Evolutionary conservation across 768 basidiomycete species (phyloP).

Genomic region (Pisolithus albus): DNA sequence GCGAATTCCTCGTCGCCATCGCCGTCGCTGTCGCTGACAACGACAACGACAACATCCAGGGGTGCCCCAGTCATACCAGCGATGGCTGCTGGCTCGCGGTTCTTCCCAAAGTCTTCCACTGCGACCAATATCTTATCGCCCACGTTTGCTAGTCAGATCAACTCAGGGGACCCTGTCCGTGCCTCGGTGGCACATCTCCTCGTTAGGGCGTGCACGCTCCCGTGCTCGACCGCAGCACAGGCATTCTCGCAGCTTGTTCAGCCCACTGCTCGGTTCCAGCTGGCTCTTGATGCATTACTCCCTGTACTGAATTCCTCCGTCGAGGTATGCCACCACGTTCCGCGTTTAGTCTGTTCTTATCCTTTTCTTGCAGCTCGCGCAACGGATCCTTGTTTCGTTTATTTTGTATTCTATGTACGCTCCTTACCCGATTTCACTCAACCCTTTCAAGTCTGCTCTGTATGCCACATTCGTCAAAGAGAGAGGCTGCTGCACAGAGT

Average conservation of each 20-base stretch:
- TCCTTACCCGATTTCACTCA: conserved; percentile 71
- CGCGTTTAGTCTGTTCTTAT: conserved; percentile 8
- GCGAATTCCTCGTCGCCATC: conserved; percentile 25
- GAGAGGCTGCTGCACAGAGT: conserved; percentile 49
- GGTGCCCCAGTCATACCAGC: conserved; percentile 15
- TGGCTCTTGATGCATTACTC: conserved; percentile 76
- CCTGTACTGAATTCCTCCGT: conserved; percentile 55
- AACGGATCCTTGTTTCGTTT: conserved; percentile 72
- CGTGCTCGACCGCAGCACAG: conserved; percentile 72
- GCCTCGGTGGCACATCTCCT: conserved; percentile 66
- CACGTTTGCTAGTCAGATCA: conserved; percentile 24
- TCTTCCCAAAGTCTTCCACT: conserved; percentile 26
- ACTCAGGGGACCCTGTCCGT: conserved; percentile 39
- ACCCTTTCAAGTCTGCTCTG: conserved; percentile 74
- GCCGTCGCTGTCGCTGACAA: conserved; percentile 4
- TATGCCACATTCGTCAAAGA: conserved; percentile 63
- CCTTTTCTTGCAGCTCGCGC: conserved; percentile 44
- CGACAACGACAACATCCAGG: conserved; percentile 22
- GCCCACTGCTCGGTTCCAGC: conserved; percentile 71
- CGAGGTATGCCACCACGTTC: conserved; percentile 41
- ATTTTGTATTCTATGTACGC: conserved; percentile 76
- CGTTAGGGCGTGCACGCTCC: conserved; percentile 56
- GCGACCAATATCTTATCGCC: conserved; percentile 31
- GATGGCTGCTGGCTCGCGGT: conserved; percentile 28
- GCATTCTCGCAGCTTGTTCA: conserved; percentile 72